Evolutionary conservation across 2,329 filamentous ascomycete species (phyloP).

Genomic region (Dothideomycetes sp.): DNA sequence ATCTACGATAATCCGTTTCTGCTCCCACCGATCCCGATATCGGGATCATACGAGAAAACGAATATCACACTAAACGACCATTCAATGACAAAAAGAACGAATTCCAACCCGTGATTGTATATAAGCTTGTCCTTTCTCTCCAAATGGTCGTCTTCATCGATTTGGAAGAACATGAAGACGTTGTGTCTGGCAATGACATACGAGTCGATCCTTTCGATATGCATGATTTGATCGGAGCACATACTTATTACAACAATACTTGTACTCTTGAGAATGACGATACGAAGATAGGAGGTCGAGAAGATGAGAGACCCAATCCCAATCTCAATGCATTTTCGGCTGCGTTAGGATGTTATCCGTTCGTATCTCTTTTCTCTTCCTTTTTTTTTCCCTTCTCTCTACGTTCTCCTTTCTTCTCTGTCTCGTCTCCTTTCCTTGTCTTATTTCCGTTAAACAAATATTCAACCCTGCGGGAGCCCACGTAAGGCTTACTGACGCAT

Average conservation of each 20-base stretch:
- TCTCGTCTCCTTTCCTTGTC: no score
- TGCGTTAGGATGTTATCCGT: conserved; percentile 61
- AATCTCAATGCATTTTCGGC: conserved; percentile 53
- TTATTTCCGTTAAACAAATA: no score
- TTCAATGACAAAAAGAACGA: no score
- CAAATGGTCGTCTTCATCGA: conserved; percentile 37
- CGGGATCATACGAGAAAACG: no score
- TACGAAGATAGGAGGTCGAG: conserved; percentile 6
- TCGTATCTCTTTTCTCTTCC: conserved; percentile 32
- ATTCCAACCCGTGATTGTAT: no score
- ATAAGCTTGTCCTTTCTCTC: not conserved
- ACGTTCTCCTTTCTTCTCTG: no score
- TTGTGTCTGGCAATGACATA: conserved; percentile 15
- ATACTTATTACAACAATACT: not conserved
- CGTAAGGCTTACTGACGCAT: no score
- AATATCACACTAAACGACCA: no score
- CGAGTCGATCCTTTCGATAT: conserved; percentile 4
- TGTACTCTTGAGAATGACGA: not conserved
- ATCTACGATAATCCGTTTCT: no score
- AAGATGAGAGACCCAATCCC: conserved; percentile 34
- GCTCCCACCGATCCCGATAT: no score
- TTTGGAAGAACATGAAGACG: conserved; percentile 19
- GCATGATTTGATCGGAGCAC: conserved; percentile 1
- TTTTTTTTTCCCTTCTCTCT: conserved; percentile 23
- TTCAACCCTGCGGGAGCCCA: no score